These are phyloP conservation scores for Alternaria burnsii DNA, from an alignment of 2,329 filamentous ascomycete species.

Conservation along the genomic window DNA sequence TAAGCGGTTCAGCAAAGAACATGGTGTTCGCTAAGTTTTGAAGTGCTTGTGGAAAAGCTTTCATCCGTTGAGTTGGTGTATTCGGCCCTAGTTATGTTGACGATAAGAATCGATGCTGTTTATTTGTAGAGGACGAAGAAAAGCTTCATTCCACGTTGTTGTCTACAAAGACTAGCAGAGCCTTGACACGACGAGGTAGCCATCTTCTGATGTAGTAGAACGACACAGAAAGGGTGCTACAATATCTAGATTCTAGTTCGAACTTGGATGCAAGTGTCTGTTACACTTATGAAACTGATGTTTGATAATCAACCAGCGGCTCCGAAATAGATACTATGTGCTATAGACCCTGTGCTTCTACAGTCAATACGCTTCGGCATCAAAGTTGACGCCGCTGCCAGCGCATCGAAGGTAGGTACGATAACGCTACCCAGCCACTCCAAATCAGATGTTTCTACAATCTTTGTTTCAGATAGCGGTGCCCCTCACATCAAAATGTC, in stretches of 20 bases:
- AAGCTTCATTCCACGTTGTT: background rate
- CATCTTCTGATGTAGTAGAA: background rate
- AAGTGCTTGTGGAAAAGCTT: background rate
- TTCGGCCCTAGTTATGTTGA: background rate
- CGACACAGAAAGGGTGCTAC: background rate
- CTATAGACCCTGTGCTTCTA: background rate
- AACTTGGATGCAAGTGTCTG: background rate
- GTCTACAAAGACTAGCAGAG: background rate
- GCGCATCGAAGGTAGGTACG: background rate
- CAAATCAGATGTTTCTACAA: background rate
- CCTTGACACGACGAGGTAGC: background rate
- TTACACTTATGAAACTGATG: background rate
- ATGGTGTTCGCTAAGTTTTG: background rate
- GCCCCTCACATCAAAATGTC: background rate
- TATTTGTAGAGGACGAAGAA: background rate
- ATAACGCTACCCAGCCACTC: background rate
- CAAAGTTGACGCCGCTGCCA: background rate
- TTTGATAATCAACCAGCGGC: background rate
- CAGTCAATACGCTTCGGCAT: background rate
- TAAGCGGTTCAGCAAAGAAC: background rate
- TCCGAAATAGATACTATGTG: background rate
- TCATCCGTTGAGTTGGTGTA: background rate
- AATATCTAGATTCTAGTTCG: background rate
- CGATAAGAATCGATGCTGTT: background rate
- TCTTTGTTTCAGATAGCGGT: background rate